Percentiles rank a stretch among this genome's conserved stretches.
These are phyloP conservation scores for Taiozyma sp. DNA, from an alignment of 1,139 yeast species.

Conservation along the genomic window DNA sequence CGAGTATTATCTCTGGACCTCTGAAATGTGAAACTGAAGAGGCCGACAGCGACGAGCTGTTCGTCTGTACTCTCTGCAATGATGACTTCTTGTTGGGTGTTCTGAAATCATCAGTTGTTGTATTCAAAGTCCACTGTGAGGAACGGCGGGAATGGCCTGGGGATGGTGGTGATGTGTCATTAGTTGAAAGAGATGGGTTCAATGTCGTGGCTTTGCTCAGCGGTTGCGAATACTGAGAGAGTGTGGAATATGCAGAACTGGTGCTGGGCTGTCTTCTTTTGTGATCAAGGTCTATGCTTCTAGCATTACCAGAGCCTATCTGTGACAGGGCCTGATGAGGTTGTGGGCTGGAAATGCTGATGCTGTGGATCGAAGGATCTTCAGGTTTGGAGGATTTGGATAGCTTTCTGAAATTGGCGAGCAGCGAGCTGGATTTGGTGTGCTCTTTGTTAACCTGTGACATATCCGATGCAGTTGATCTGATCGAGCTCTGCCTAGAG, in stretches of 20 bases:
- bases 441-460: neutral
- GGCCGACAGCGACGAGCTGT: conserved; percentile 10
- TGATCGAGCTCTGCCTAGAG: conserved; percentile 15
- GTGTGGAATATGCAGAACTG: conserved; percentile 19
- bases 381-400: conserved; percentile 12
- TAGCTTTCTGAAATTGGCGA: conserved; percentile 22
- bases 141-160: conserved; percentile 23
- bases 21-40: conserved; percentile 1
- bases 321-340: conserved; percentile 6
- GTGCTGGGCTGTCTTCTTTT: conserved; percentile 18
- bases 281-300: neutral
- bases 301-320: neutral
- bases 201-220: conserved; percentile 20
- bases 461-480: conserved; percentile 7
- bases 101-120: conserved; percentile 9
- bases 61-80: conserved; percentile 19
- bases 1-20: conserved; percentile 32
- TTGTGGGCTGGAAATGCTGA: conserved; percentile 17
- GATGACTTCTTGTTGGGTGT: conserved; percentile 18
- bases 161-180: conserved; percentile 20
- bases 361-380: conserved; percentile 7
- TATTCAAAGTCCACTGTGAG: conserved; percentile 17
- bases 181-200: conserved; percentile 14
- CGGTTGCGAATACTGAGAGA: conserved; percentile 19
- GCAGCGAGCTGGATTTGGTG: conserved; percentile 16